Percentiles rank a stretch among this genome's conserved stretches.
Evolutionary conservation across 2,329 filamentous ascomycete genomes (phyloP).

Genomic region (Aspergillus nomiae): DNA sequence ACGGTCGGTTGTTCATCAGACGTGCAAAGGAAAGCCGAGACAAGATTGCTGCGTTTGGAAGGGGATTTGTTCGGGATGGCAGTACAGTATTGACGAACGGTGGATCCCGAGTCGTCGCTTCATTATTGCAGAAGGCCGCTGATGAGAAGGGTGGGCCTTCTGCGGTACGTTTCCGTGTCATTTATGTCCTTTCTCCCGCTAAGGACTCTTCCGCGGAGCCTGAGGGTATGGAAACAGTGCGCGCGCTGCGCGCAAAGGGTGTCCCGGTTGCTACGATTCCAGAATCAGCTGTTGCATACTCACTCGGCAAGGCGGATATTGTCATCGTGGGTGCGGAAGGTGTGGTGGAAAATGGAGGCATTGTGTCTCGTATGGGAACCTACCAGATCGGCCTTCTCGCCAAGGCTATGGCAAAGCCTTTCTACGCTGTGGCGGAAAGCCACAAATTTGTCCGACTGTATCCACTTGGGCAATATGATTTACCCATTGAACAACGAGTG

Average conservation of each 20-base stretch:
- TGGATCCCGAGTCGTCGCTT: constrained; percentile 79
- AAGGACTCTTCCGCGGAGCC: constrained; percentile 41
- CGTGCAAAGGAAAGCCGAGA: constrained; percentile 83
- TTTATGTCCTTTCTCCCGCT: constrained; percentile 65
- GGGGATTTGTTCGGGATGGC: constrained; percentile 75
- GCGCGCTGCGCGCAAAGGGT: constrained; percentile 68
- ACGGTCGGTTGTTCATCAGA: constrained; percentile 82
- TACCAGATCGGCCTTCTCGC: constrained; percentile 86
- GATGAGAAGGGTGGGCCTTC: constrained; percentile 59
- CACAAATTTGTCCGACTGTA: constrained; percentile 95
- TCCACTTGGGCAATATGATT: constrained; percentile 76
- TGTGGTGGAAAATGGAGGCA: constrained; percentile 89
- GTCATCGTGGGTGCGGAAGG: constrained; percentile 73
- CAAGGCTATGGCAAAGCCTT: constrained; percentile 69
- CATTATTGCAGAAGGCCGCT: constrained; percentile 72
- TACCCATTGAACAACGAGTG: constrained; percentile 77
- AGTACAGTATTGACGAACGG: constrained; percentile 87
- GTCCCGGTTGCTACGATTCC: constrained; percentile 82
- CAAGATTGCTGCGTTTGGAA: constrained; percentile 78
- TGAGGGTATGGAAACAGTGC: constrained; percentile 72
- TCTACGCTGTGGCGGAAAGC: constrained; percentile 91
- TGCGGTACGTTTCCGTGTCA: constrained; percentile 75
- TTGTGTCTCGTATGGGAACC: constrained; percentile 83
- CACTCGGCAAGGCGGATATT: constrained; percentile 72
- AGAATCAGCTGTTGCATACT: constrained; percentile 75